phyloP scores from a whole-genome alignment of 768 basidiomycete genomes.

The Suillus subalutaceus region DNA sequence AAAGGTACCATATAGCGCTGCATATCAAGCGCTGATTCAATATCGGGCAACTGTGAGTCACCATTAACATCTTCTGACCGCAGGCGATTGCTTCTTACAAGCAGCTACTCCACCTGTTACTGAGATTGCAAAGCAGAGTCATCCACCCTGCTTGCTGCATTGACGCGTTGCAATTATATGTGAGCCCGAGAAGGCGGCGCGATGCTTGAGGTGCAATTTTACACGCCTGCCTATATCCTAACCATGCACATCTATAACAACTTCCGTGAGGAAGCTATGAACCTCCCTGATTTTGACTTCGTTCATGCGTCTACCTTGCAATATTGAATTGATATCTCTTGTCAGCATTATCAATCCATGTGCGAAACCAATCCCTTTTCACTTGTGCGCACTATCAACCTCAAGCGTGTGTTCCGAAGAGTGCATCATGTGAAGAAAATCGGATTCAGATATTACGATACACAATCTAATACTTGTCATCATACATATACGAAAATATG shows the following conservation, averaged over 20 bases:
- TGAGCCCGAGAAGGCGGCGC: neutral
- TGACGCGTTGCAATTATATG: neutral
- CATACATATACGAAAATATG: neutral
- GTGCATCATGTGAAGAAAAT: neutral
- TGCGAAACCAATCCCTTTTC: neutral
- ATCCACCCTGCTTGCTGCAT: neutral
- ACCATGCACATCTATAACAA: neutral
- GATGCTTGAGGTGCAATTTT: neutral
- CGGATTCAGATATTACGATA: neutral
- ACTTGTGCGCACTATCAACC: neutral
- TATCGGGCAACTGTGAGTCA: neutral
- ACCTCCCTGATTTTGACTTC: neutral
- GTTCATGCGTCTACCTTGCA: neutral
- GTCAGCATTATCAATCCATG: neutral
- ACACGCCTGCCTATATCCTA: neutral
- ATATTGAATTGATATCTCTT: neutral
- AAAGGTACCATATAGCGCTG: neutral
- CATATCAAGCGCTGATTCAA: neutral
- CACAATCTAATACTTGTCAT: neutral
- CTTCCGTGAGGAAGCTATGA: neutral
- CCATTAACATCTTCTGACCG: neutral
- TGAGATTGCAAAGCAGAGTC: neutral
- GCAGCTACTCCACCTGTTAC: neutral
- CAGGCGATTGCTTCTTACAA: neutral
- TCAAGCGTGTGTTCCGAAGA: neutral